Evolutionary conservation across 2,329 filamentous ascomycete species (phyloP), one percentile per base, ranked within the genome.

Genomic region (Emmonsia crescens): DNA sequence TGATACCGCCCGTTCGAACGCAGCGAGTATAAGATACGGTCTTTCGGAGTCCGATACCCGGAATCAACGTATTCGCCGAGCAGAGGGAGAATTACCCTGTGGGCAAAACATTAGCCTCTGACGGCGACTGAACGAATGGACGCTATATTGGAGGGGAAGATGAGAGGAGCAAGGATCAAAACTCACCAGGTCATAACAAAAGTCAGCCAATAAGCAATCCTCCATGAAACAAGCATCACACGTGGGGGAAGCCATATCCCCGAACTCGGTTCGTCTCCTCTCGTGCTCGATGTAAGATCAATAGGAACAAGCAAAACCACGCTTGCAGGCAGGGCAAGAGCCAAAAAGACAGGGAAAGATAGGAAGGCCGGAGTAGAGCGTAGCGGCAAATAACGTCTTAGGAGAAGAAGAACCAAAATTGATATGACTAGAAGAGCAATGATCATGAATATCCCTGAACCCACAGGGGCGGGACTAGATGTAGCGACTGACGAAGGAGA

Each of bases 171-270:
- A 21, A 31, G 40, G 38, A 27, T 42, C 9, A 24, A 33, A 36
- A 68, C 81, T 58, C 79, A 93, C 94, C 94, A 99, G 61, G 93
- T 97, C 70, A 99, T 78, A 58, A 87, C 85, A 76, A 99, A 99
- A 0, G 93, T 97, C 61, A 99, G 80, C 94, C 94, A 99, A 77
- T 99, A 99, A 24, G 89, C 88, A 66, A 99, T 93, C 71, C 93
- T 85, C 94, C 94, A 99, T 62, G 88, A 88, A 29, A 96, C 90
- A 70, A 95, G 80, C 57, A 96, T 80, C 33, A 92, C 83, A 57
- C 86, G 79, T 66, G 88, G 81, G 5, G 89, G 88, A 40, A 99
- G 82, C 90, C 92, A 96, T 70, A 99, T 89, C 40, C 92, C 94
- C 67, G 87, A 84, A 19, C 84, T 82, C 19, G 83, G 85, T 74